Conservation (phyloP, 2,329 filamentous ascomycete species). For the Emmonsiellopsis sp. region DNA sequence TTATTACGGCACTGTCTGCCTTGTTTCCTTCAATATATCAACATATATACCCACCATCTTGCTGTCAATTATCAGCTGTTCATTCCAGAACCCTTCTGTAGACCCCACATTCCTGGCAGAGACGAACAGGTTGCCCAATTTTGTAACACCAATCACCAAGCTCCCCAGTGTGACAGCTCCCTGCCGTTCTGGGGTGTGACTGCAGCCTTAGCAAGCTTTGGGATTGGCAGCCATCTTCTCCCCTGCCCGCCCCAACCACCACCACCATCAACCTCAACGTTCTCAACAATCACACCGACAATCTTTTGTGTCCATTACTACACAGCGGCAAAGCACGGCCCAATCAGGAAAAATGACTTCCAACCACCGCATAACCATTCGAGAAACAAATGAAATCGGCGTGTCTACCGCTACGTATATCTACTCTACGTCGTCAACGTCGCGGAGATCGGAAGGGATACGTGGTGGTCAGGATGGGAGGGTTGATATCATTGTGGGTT, state of each 20-base stretch:
- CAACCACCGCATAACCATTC: slow-evolving; percentile 18
- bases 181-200: no score
- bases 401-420: slow-evolving; percentile 42
- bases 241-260: no score
- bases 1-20: neutral
- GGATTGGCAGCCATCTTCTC: neutral
- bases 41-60: neutral
- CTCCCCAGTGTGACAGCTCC: no score
- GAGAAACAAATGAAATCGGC: slow-evolving; percentile 42
- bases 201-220: neutral
- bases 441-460: neutral
- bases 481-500: slow-evolving; percentile 37
- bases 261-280: neutral
- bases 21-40: neutral
- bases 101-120: no score
- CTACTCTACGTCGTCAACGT: slow-evolving; percentile 24
- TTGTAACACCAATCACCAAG: neutral
- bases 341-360: slow-evolving; percentile 11
- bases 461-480: slow-evolving; percentile 18
- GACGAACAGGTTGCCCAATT: no score
- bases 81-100: no score
- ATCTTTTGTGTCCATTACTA: neutral
- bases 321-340: neutral
- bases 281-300: neutral
- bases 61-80: no score